Evolutionary conservation across 352 stramenopile species (phyloP).

Genomic region (Globisporangium splendens): DNA sequence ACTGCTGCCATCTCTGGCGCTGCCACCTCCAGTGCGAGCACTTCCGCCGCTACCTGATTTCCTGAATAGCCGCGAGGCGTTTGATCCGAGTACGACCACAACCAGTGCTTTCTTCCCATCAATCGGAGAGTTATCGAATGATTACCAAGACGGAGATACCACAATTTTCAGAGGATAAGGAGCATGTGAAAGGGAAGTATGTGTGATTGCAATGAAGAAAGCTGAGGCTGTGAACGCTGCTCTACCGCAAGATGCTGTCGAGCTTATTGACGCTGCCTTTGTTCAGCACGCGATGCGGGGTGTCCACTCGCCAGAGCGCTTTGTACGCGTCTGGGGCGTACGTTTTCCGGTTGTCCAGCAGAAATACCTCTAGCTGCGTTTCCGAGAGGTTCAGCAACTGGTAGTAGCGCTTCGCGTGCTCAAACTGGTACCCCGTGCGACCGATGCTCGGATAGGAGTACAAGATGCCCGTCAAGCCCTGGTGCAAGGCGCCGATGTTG

Average conservation of each 20-base stretch:
- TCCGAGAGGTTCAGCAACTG: conserved; percentile 68
- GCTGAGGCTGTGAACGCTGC: neutral
- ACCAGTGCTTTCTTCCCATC: conserved; percentile 44
- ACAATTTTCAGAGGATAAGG: conserved; percentile 44
- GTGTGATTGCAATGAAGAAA: neutral
- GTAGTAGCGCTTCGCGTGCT: conserved; percentile 78
- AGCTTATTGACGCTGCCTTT: conserved; percentile 84
- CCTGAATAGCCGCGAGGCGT: conserved; percentile 56
- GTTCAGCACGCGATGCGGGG: conserved; percentile 61
- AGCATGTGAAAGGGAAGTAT: neutral
- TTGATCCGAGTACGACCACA: conserved; percentile 34
- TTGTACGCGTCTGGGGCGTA: conserved; percentile 63
- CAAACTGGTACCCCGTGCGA: conserved; percentile 58
- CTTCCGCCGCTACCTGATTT: conserved; percentile 63
- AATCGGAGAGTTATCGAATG: conserved; percentile 39
- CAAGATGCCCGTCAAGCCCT: conserved; percentile 64
- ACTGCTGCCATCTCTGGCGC: conserved; percentile 48
- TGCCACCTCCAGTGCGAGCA: conserved; percentile 36
- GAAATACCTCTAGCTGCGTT: conserved; percentile 74
- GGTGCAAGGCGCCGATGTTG: conserved; percentile 72
- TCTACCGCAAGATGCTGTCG: conserved; percentile 70
- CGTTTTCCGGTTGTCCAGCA: conserved; percentile 66
- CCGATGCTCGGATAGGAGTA: conserved; percentile 63
- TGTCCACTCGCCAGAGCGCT: conserved; percentile 72
- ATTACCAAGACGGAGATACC: conserved; percentile 34